Conservation (phyloP, 371 early-diverging fungal species). For the Mucor ambiguus region DNA sequence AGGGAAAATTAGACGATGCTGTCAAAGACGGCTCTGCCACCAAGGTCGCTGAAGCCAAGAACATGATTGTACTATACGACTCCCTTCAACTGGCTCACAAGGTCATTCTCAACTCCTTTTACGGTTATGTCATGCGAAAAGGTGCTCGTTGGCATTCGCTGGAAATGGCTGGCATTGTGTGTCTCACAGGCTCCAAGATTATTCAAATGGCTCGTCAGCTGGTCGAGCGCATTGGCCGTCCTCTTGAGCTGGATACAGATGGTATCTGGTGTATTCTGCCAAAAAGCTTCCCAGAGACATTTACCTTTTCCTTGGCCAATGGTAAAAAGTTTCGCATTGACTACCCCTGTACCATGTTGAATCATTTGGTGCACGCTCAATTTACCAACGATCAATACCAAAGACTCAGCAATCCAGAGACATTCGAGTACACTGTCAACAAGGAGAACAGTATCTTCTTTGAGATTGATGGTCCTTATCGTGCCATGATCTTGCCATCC, state of each 20-base stretch:
- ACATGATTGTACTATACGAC: conserved; percentile 95
- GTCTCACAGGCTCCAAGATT: conserved; percentile 96
- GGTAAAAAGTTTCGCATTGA: conserved; percentile 86
- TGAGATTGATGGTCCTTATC: conserved; percentile 99
- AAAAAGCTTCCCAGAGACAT: conserved; percentile 90
- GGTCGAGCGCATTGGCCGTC: conserved; percentile 95
- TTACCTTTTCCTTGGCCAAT: conserved; percentile 76
- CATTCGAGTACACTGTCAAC: conserved; percentile 68
- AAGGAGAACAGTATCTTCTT: conserved; percentile 98
- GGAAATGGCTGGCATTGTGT: conserved; percentile 99
- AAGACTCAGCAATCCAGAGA: conserved; percentile 60
- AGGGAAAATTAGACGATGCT: conserved; percentile 82
- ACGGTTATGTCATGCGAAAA: conserved; percentile 99
- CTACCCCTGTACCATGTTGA: conserved; percentile 98
- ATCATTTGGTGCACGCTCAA: conserved; percentile 94
- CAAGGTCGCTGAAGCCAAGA: conserved; percentile 86
- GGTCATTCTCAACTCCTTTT: conserved; percentile 99
- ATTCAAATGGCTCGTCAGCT: conserved; percentile 96
- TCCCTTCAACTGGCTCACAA: conserved; percentile 99
- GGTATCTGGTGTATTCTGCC: conserved; percentile 99
- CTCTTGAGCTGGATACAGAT: conserved; percentile 99
- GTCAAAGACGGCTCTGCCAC: conserved; percentile 63
- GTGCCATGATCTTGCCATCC: conserved; percentile 98
- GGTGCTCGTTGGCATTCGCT: conserved; percentile 99
- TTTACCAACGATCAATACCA: conserved; percentile 99